Conservation (phyloP, 1,139 yeast genomes). For the Suhomyces taliae region DNA sequence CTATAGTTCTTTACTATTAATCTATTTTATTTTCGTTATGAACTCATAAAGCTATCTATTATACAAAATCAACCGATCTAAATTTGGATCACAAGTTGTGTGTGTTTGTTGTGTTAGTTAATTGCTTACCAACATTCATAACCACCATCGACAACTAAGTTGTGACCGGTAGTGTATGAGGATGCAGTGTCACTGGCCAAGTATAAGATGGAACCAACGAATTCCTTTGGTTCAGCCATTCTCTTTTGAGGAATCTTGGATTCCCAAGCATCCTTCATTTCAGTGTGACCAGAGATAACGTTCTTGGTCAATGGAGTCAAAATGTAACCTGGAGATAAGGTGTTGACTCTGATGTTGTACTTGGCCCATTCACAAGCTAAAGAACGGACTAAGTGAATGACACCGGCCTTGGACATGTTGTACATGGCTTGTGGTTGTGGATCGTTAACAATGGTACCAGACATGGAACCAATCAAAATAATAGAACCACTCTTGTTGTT, state of each 20-base stretch:
- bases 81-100: too few relatives aligned
- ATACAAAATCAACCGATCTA: not conserved
- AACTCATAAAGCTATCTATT: constrained; percentile 1
- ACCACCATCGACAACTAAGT: constrained; percentile 52
- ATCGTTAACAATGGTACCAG: constrained; percentile 51
- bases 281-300: constrained; percentile 45
- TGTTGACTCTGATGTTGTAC: constrained; percentile 49
- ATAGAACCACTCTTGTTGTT: constrained; percentile 54
- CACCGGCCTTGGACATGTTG: constrained; percentile 55
- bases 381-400: constrained; percentile 47
- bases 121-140: constrained; percentile 25
- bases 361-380: constrained; percentile 56
- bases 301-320: constrained; percentile 51
- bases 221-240: constrained; percentile 54
- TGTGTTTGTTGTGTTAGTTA: not conserved
- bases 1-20: not conserved
- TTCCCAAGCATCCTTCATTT: constrained; percentile 52
- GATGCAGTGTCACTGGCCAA: constrained; percentile 45
- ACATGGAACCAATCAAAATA: constrained; percentile 50
- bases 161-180: constrained; percentile 51
- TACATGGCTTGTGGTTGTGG: constrained; percentile 53
- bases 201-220: constrained; percentile 47
- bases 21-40: not conserved
- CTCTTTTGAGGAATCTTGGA: constrained; percentile 49
- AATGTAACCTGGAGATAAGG: constrained; percentile 50